A percentile compares a stretch with the other conserved stretches of the same genome.
Evolutionary conservation across 2,329 filamentous ascomycete genomes (phyloP).

Genomic region (Lasiodiplodia theobromae): DNA sequence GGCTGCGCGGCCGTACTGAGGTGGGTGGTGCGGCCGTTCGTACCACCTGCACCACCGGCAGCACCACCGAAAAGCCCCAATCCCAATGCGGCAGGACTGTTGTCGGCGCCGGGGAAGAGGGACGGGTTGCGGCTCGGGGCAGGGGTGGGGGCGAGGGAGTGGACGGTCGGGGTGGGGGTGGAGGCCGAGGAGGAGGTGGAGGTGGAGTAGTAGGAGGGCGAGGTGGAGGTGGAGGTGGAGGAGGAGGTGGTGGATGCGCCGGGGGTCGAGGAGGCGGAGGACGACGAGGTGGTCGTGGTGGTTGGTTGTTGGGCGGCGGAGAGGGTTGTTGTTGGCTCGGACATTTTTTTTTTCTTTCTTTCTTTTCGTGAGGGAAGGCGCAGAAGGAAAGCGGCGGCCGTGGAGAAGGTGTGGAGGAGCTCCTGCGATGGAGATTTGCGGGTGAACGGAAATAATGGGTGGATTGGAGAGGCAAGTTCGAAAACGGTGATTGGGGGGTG

Average conservation of each 20-base stretch:
- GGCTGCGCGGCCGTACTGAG: neutral
- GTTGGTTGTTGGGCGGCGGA: neutral
- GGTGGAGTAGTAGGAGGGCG: neutral
- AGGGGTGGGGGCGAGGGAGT: conserved; percentile 1
- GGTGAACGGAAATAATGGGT: too few relatives aligned
- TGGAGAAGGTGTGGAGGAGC: neutral
- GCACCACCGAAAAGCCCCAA: too few relatives aligned
- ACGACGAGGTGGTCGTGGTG: too few relatives aligned
- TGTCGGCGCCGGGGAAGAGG: conserved; percentile 8
- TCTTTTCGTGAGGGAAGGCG: too few relatives aligned
- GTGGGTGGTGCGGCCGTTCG: neutral
- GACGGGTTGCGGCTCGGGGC: conserved; percentile 16
- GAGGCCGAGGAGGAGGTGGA: neutral
- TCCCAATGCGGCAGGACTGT: neutral
- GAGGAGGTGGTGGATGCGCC: neutral
- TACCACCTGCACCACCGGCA: too few relatives aligned
- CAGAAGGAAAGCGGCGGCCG: too few relatives aligned
- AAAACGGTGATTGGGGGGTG: neutral
- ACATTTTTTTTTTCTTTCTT: neutral
- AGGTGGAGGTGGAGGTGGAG: neutral
- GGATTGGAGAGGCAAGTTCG: neutral
- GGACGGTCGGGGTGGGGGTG: conserved; percentile 1
- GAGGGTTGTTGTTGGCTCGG: neutral
- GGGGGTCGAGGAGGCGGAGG: neutral
- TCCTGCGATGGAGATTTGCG: too few relatives aligned